A percentile compares a stretch with the other conserved stretches of the same genome.
Evolutionary conservation across 805 yeast genomes (phyloP).

Genomic region (Torulaspora quercuum): DNA sequence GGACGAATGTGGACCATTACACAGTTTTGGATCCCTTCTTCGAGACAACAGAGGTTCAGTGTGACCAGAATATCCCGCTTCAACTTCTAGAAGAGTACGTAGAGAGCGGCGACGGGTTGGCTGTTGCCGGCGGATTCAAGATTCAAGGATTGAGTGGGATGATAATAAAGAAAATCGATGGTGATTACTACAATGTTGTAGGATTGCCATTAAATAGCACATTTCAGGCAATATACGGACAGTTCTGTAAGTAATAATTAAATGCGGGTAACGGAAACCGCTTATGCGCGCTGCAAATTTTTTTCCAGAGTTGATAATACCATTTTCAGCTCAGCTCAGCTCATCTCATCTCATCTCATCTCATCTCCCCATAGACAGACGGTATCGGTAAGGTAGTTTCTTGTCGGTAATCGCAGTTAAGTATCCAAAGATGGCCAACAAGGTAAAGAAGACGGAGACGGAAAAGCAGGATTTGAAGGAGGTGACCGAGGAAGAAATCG

Average conservation of each 20-base stretch:
- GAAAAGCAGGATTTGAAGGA: slow-evolving; percentile 28
- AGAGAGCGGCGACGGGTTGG: slow-evolving; percentile 64
- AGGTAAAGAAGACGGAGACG: slow-evolving; percentile 16
- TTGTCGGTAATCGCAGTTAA: background rate
- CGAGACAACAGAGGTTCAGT: slow-evolving; percentile 43
- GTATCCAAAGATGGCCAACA: slow-evolving; percentile 7
- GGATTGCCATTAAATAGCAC: slow-evolving; percentile 76
- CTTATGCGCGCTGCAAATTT: slow-evolving; percentile 6
- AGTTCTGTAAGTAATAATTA: background rate
- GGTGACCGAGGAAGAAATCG: slow-evolving; percentile 20
- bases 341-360: slow-evolving; percentile 21
- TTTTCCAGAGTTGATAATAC: too few species aligned
- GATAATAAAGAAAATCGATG: slow-evolving; percentile 59
- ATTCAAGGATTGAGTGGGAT: slow-evolving; percentile 72
- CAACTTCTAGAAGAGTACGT: slow-evolving; percentile 62
- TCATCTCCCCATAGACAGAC: slow-evolving; percentile 4
- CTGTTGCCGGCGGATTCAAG: slow-evolving; percentile 91
- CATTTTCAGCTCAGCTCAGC: too few species aligned
- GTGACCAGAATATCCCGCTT: slow-evolving; percentile 48
- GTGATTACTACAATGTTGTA: slow-evolving; percentile 83
- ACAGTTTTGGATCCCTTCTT: slow-evolving; percentile 28
- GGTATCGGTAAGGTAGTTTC: background rate
- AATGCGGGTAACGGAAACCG: background rate
- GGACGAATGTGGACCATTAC: slow-evolving; percentile 15
- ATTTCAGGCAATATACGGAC: slow-evolving; percentile 25